Base-by-base conservation (phyloP, 257 asterid genomes). In the Avicennia marina region DNA sequence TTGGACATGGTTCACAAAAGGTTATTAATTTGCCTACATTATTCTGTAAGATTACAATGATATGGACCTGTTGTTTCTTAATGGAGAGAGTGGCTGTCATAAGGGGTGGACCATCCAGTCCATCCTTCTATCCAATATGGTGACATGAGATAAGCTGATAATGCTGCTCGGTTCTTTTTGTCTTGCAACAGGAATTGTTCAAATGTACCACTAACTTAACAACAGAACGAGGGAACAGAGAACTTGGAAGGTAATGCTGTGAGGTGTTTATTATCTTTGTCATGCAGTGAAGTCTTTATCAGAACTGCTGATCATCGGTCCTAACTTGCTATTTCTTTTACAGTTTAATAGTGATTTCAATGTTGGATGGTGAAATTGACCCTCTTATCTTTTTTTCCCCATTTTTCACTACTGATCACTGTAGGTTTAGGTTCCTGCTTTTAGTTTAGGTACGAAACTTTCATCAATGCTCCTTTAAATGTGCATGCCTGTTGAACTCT, bases 191-290 rank as follows among this genome's bases (percentile, higher is more conserved):
- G 91, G 91, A 54, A 55, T 66, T 58, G 40, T 75, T 66, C 38
- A 82, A 75, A 36, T 54, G 31, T 18, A 26, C 62, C 33, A 32
- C 65, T 48, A 75, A 61, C 59, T 41, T 72, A 66, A 62, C 61
- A 21, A 36, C 69, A 40, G 86, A 79, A 46, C 52, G 72, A 55
- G 79, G 78, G 76, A 72, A 68, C 52, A 58, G 70, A 69, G 96
- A 77, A 53, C 62, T 72, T 56, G 75, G 63, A 71, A 82, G 96
- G 98, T 87, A 77, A 51, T 44, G 10, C 50, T 44, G 62, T 53
- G 44, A 58, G 54, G 29, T n/a, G n/a, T n/a, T 59, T 46, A 48
- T 71, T 56, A 8, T 58, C 42, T 41, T 40, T 47, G 22, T 13
- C 32, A 15, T 31, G 44, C 12, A 47, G 8, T 36, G 24, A 40